Conservation (phyloP, 1,139 yeast genomes). For the Scheffersomyces lignicola region DNA sequence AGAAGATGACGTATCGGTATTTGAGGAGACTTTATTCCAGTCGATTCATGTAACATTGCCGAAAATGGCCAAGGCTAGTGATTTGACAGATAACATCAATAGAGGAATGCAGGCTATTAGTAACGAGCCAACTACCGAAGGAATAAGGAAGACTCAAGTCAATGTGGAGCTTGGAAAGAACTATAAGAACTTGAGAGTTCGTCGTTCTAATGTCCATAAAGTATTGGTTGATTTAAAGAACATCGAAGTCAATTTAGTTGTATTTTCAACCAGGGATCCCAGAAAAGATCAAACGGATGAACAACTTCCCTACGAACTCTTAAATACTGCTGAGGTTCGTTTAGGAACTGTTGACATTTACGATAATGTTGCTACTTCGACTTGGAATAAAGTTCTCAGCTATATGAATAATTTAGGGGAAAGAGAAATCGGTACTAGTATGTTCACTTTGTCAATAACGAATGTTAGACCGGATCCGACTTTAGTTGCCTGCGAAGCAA, state of each 20-base stretch:
- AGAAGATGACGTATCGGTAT: slow-evolving; percentile 22
- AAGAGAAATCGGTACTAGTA: slow-evolving; percentile 66
- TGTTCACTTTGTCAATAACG: slow-evolving; percentile 55
- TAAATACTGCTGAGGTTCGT: slow-evolving; percentile 46
- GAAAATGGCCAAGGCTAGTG: slow-evolving; percentile 44
- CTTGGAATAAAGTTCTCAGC: slow-evolving; percentile 86
- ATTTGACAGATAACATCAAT: slow-evolving; percentile 55
- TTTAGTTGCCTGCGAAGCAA: slow-evolving; percentile 69
- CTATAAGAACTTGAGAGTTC: slow-evolving; percentile 52
- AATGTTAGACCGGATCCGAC: slow-evolving; percentile 66
- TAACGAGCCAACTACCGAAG: slow-evolving; percentile 7
- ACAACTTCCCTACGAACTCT: slow-evolving; percentile 39
- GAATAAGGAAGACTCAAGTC: slow-evolving; percentile 13
- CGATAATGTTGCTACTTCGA: slow-evolving; percentile 83
- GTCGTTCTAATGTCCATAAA: slow-evolving; percentile 68
- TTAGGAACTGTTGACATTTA: slow-evolving; percentile 59
- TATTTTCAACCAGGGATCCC: slow-evolving; percentile 52
- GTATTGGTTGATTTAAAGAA: slow-evolving; percentile 56
- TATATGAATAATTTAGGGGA: slow-evolving; percentile 68
- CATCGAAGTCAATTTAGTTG: slow-evolving; percentile 46
- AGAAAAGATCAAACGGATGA: slow-evolving; percentile 25
- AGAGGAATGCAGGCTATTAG: slow-evolving; percentile 34
- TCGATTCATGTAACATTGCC: slow-evolving; percentile 73
- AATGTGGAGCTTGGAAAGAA: slow-evolving; percentile 24
- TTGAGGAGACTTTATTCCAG: slow-evolving; percentile 69